Conservation (phyloP, 2,329 filamentous ascomycete genomes). For the Arthrobotrys musiformis region DNA sequence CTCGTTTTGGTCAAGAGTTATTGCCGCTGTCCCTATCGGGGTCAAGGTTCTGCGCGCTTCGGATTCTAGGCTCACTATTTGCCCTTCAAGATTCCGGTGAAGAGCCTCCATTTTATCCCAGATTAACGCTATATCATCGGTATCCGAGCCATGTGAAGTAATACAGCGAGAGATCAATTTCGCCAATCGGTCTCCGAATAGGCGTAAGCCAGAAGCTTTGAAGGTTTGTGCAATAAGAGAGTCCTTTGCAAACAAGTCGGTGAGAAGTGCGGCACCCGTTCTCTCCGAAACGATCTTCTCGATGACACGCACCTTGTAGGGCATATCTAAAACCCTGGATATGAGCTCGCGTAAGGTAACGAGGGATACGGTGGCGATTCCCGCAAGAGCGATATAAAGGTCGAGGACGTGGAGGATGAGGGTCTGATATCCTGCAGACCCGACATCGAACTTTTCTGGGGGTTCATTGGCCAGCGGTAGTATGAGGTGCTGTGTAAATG, state of each 20-base stretch:
- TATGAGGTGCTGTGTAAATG: conserved; percentile 3
- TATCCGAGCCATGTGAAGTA: conserved; percentile 8
- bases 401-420: conserved; percentile 1
- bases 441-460: background rate
- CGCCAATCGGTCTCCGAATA: background rate
- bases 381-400: conserved; percentile 5
- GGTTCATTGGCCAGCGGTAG: conserved; percentile 2
- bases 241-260: background rate
- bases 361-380: background rate
- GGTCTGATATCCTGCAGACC: background rate
- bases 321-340: conserved; percentile 13
- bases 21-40: background rate
- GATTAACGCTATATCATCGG: background rate
- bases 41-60: too few species aligned
- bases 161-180: conserved; percentile 4
- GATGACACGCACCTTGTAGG: background rate
- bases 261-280: background rate
- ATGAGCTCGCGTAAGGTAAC: background rate
- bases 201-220: background rate
- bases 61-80: background rate
- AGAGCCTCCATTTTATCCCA: conserved; percentile 6
- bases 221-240: background rate
- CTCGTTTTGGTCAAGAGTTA: background rate
- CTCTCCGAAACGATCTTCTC: conserved; percentile 1
- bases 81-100: background rate